Percentiles rank a stretch among this genome's conserved stretches.
These are phyloP conservation scores for Aspergillus sp. DNA, from an alignment of 2,329 filamentous ascomycete genomes.

Conservation along the genomic window DNA sequence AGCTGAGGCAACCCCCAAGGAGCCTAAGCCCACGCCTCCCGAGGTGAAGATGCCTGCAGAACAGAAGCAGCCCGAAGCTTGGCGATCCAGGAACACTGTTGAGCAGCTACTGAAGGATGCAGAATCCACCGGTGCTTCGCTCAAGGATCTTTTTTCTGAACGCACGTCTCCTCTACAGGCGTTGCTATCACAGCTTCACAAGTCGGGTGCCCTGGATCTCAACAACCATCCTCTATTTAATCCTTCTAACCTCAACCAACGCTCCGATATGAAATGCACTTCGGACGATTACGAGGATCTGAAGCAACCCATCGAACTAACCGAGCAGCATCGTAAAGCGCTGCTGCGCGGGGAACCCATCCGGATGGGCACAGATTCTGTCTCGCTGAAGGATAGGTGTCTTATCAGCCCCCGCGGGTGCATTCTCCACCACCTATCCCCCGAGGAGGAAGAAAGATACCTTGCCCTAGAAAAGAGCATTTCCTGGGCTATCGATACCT, in stretches of 20 bases:
- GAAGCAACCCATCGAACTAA: conserved; percentile 40
- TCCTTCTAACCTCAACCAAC: conserved; percentile 40
- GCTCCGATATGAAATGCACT: conserved; percentile 44
- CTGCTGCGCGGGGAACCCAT: conserved; percentile 44
- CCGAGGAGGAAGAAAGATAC: conserved; percentile 48
- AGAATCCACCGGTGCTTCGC: conserved; percentile 30
- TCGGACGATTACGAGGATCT: conserved; percentile 41
- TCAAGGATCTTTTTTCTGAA: conserved; percentile 44
- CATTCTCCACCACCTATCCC: conserved; percentile 44
- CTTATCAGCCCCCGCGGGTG: conserved; percentile 47
- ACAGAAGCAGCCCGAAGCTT: conserved; percentile 30
- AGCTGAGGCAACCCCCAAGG: background rate
- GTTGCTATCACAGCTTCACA: conserved; percentile 41
- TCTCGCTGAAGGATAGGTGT: conserved; percentile 41
- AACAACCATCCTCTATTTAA: conserved; percentile 42
- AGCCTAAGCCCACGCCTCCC: background rate
- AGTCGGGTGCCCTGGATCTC: conserved; percentile 36
- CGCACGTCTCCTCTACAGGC: conserved; percentile 38
- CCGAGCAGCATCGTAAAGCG: conserved; percentile 43
- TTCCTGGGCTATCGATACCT: conserved; percentile 29
- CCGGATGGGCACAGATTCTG: conserved; percentile 35
- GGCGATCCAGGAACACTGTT: conserved; percentile 41
- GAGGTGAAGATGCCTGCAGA: conserved; percentile 12
- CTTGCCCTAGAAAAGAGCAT: conserved; percentile 45
- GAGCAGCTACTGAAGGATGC: conserved; percentile 41